Conservation (phyloP, 1,284 basidiomycete genomes). For the Papiliotrema nemorosa region DNA sequence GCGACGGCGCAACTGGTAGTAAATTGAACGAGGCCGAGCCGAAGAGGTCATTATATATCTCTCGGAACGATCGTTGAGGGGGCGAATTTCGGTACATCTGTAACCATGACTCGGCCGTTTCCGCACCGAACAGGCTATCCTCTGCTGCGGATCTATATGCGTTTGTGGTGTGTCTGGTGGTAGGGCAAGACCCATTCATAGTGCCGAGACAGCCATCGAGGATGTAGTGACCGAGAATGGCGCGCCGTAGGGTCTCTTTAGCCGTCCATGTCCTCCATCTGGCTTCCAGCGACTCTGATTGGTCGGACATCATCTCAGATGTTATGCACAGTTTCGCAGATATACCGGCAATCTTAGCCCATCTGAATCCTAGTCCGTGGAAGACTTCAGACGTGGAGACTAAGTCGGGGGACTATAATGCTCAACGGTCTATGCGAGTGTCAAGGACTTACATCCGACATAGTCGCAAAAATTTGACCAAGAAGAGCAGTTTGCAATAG, state of each 20-base stretch:
- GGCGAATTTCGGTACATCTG: too few relatives aligned
- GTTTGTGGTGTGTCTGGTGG: not conserved
- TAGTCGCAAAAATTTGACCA: not conserved
- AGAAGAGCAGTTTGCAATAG: not conserved
- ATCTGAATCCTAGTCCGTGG: slow-evolving; percentile 1
- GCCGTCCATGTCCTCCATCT: not conserved
- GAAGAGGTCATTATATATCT: not conserved
- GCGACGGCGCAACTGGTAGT: too few relatives aligned
- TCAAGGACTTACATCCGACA: not conserved
- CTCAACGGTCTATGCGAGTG: not conserved
- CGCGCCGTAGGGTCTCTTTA: not conserved
- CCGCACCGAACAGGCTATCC: not conserved
- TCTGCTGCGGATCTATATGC: not conserved
- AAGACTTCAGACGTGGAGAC: not conserved
- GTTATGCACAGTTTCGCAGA: too few relatives aligned
- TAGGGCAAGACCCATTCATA: not conserved
- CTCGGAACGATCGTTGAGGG: not conserved
- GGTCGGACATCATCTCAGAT: not conserved
- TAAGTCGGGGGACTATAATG: not conserved
- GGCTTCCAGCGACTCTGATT: not conserved
- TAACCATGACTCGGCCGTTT: too few relatives aligned
- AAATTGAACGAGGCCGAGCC: not conserved
- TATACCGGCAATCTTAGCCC: not conserved
- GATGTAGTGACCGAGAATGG: slow-evolving; percentile 1
- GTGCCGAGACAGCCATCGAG: slow-evolving; percentile 1